A percentile compares a stretch with the other conserved stretches of the same genome.
These are phyloP conservation scores for Verbena officinalis DNA, from an alignment of 257 asterid genomes.

Conservation along the genomic window DNA sequence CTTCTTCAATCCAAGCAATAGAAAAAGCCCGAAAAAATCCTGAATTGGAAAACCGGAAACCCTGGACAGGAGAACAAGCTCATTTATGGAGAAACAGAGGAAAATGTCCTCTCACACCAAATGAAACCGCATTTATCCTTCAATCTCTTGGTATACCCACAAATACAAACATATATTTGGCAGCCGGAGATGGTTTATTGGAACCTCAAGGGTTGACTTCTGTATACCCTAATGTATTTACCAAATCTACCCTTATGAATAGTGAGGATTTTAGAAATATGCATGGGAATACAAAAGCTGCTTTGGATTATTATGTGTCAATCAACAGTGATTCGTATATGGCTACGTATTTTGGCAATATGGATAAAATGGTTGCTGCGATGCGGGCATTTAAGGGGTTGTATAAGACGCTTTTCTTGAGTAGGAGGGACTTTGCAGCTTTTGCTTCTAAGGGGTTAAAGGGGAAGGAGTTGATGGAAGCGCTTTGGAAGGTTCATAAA, in stretches of 20 bases:
- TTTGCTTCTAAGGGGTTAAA: slow-evolving; percentile 59
- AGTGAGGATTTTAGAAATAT: slow-evolving; percentile 67
- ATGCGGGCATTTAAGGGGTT: slow-evolving; percentile 81
- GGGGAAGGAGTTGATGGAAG: slow-evolving; percentile 61
- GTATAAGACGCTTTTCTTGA: slow-evolving; percentile 70
- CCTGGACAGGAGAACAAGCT: slow-evolving; percentile 93
- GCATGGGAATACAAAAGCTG: slow-evolving; percentile 99
- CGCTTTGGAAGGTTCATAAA: slow-evolving; percentile 78
- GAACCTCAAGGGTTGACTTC: slow-evolving; percentile 82
- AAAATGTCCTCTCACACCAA: slow-evolving; percentile 94
- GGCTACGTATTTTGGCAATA: slow-evolving; percentile 91
- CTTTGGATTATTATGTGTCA: slow-evolving; percentile 80
- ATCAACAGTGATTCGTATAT: slow-evolving; percentile 73
- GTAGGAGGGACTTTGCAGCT: slow-evolving; percentile 66
- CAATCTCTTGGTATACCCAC: slow-evolving; percentile 80
- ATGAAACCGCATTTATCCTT: slow-evolving; percentile 79
- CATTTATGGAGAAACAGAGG: slow-evolving; percentile 90
- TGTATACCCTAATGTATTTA: slow-evolving; percentile 63
- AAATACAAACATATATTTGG: slow-evolving; percentile 77
- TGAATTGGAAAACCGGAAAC: slow-evolving; percentile 62
- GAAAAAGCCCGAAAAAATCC: slow-evolving; percentile 55
- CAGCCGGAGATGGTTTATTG: slow-evolving; percentile 98
- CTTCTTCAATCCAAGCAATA: slow-evolving; percentile 67
- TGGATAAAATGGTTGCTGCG: slow-evolving; percentile 99
- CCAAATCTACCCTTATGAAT: slow-evolving; percentile 66